Evolutionary conservation across 768 basidiomycete genomes (phyloP).

Genomic region (Baorangia bicolor): DNA sequence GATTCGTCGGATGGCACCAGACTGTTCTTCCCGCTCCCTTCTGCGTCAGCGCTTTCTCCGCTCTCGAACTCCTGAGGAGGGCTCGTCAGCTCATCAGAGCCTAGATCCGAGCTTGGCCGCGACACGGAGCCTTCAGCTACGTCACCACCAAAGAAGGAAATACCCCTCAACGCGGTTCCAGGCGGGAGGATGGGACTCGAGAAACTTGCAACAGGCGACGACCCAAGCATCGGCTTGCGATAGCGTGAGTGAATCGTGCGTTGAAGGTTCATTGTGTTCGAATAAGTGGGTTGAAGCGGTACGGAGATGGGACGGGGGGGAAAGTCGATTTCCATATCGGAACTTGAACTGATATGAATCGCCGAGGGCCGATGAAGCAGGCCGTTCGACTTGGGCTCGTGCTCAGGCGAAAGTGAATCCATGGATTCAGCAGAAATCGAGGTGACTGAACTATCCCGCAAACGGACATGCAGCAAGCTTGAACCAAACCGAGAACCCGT

Average conservation of each 20-base stretch:
- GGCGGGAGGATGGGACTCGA: conserved; percentile 19
- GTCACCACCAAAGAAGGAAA: conserved; percentile 2
- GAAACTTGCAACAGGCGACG: conserved; percentile 18
- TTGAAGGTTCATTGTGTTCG: background rate
- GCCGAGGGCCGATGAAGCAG: conserved; percentile 8
- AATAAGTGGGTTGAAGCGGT: conserved; percentile 13
- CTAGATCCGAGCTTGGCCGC: conserved; percentile 10
- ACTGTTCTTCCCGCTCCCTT: conserved; percentile 10
- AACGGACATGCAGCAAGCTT: conserved; percentile 20
- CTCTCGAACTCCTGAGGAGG: conserved; percentile 16
- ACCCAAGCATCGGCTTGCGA: conserved; percentile 6
- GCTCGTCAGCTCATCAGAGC: conserved; percentile 16
- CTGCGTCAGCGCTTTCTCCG: conserved; percentile 10
- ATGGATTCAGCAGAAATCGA: conserved; percentile 27
- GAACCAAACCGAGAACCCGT: conserved; percentile 26
- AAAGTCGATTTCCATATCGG: conserved; percentile 30
- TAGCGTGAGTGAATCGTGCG: background rate
- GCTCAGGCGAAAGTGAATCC: conserved; percentile 13
- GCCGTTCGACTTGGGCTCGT: conserved; percentile 2
- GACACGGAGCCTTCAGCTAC: conserved; percentile 8
- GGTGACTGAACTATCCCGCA: conserved; percentile 32
- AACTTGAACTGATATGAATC: conserved; percentile 1
- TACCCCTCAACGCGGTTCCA: background rate
- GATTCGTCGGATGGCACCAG: conserved; percentile 5
- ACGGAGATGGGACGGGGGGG: conserved; percentile 20